phyloP scores from a whole-genome alignment of 768 basidiomycete species.

The Scleroderma citrinum region DNA sequence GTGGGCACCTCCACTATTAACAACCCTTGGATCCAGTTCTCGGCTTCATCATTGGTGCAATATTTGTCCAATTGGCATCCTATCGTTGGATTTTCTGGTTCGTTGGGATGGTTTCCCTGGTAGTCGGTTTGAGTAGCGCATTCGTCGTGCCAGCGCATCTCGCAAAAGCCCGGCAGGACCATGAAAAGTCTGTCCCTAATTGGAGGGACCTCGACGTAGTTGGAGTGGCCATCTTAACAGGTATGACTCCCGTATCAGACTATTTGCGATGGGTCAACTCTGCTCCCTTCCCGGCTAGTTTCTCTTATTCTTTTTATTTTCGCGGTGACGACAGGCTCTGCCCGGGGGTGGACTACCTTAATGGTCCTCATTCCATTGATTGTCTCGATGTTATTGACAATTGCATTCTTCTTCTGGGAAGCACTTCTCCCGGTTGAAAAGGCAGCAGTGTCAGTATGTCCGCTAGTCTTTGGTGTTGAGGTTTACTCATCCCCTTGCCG shows the following conservation, averaged over 20 bases:
- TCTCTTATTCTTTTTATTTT: conserved; percentile 37
- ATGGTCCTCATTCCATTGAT: conserved; percentile 42
- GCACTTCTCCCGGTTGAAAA: conserved; percentile 30
- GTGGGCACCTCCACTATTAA: not conserved
- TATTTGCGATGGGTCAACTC: not conserved
- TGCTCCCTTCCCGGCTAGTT: conserved; percentile 14
- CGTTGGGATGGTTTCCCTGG: conserved; percentile 33
- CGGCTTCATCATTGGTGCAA: conserved; percentile 39
- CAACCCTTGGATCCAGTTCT: conserved; percentile 22
- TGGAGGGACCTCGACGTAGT: conserved; percentile 32
- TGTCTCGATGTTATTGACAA: conserved; percentile 35
- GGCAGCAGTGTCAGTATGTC: conserved; percentile 36
- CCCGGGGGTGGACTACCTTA: conserved; percentile 43
- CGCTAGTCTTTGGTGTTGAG: not conserved
- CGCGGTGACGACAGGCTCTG: conserved; percentile 41
- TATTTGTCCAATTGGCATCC: conserved; percentile 35
- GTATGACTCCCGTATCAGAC: conserved; percentile 13
- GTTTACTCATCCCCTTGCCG: not conserved
- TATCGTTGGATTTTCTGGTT: conserved; percentile 52
- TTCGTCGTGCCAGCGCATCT: conserved; percentile 30
- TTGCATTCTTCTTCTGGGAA: conserved; percentile 50
- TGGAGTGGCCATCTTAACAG: conserved; percentile 35
- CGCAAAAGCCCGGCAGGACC: not conserved
- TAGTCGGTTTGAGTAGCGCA: conserved; percentile 27
- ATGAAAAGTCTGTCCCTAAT: conserved; percentile 5